phyloP scores from a whole-genome alignment of 2,329 filamentous ascomycete genomes.

The Botryosphaeria dothidea region DNA sequence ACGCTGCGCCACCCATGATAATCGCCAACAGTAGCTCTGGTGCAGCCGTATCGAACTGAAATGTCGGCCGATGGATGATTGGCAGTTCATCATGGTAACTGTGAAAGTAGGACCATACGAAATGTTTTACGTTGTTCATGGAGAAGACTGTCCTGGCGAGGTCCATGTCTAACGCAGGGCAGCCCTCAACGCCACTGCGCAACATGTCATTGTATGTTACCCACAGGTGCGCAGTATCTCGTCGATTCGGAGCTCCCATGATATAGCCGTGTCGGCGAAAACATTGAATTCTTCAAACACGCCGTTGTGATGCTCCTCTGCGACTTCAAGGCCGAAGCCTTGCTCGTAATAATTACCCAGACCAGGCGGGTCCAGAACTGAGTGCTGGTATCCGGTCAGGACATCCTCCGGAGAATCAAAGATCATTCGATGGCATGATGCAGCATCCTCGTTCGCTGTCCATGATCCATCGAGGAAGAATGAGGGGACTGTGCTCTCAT shows the following conservation, averaged over 20 bases:
- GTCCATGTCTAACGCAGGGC: background rate
- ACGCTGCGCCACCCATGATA: background rate
- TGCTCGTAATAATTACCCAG: background rate
- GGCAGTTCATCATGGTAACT: constrained; percentile 13
- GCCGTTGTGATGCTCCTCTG: background rate
- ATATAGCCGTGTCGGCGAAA: background rate
- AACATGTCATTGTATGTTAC: background rate
- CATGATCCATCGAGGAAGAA: background rate
- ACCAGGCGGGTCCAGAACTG: background rate
- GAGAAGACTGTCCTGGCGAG: background rate
- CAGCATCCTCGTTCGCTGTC: background rate
- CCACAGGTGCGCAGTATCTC: background rate
- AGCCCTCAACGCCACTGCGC: background rate
- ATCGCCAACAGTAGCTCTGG: background rate
- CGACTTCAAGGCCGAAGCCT: background rate
- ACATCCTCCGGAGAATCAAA: background rate
- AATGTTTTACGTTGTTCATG: constrained; percentile 6
- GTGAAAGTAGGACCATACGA: constrained; percentile 16
- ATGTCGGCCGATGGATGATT: background rate
- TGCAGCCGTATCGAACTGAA: background rate
- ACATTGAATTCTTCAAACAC: background rate
- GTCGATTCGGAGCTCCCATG: background rate
- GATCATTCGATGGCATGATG: background rate
- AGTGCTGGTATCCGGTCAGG: background rate
- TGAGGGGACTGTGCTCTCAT: background rate